These are phyloP conservation scores for Drosera spatulata DNA, from an alignment of 179 eudicot species.

Conservation along the genomic window DNA sequence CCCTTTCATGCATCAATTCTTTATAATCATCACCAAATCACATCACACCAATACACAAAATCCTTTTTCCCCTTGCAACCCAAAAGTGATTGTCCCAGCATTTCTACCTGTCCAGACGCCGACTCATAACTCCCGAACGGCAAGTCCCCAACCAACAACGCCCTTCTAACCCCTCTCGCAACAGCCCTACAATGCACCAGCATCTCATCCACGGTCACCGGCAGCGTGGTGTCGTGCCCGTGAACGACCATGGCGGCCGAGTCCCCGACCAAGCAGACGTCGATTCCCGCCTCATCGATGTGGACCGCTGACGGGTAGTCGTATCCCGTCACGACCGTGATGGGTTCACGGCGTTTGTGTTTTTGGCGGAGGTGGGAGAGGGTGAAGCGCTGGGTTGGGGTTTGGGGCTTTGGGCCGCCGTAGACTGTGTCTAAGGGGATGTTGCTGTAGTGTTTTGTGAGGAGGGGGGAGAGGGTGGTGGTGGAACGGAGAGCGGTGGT, in stretches of 20 bases:
- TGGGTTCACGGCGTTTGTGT: constrained; percentile 47
- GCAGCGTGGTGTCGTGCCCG: constrained; percentile 82
- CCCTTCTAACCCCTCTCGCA: constrained; percentile 73
- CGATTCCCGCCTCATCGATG: constrained; percentile 75
- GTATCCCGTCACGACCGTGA: constrained; percentile 88
- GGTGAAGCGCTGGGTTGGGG: constrained; percentile 49
- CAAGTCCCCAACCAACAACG: constrained; percentile 80
- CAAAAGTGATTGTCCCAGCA: too few relatives aligned
- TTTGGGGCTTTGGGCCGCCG: constrained; percentile 85
- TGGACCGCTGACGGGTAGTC: constrained; percentile 94
- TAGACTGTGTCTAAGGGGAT: constrained; percentile 82
- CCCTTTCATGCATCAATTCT: too few relatives aligned
- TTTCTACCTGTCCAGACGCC: constrained; percentile 45
- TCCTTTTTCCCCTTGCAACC: too few relatives aligned
- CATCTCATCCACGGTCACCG: constrained; percentile 76
- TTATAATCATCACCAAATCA: too few relatives aligned
- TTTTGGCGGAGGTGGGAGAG: constrained; percentile 52
- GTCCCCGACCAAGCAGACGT: constrained; percentile 78
- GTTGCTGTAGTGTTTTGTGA: constrained; percentile 40
- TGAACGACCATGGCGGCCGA: constrained; percentile 95
- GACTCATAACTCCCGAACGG: constrained; percentile 88
- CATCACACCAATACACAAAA: constrained; percentile 1
- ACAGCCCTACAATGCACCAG: constrained; percentile 87
- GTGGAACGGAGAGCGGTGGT: background rate
- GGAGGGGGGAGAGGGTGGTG: background rate